A percentile compares a stretch with the other conserved stretches of the same genome.
Evolutionary conservation across 1,284 basidiomycete species (phyloP).

Genomic region (Sphaerobolus stellatus): DNA sequence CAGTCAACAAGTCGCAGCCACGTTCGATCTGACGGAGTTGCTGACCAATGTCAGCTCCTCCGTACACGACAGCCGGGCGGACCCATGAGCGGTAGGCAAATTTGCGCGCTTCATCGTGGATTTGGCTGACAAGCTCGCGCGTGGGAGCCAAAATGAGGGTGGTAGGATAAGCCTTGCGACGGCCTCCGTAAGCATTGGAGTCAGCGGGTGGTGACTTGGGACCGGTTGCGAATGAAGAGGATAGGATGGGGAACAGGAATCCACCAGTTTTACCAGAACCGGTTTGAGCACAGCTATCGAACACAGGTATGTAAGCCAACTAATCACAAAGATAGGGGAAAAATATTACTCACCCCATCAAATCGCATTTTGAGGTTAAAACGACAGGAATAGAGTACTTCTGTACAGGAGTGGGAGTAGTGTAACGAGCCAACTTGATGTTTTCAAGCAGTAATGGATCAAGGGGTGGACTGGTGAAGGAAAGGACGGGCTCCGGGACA

Average conservation of each 20-base stretch:
- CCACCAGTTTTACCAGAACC: conserved; percentile 99
- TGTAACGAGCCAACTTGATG: conserved; percentile 91
- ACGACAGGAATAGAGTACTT: conserved; percentile 99
- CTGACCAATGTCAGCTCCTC: conserved; percentile 95
- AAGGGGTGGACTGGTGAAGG: conserved; percentile 88
- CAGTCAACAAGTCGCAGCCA: conserved; percentile 95
- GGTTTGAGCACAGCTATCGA: conserved; percentile 58
- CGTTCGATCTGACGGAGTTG: conserved; percentile 95
- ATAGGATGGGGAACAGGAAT: conserved; percentile 99
- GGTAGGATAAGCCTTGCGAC: conserved; percentile 92
- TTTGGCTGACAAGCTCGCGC: conserved; percentile 98
- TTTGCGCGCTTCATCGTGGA: conserved; percentile 98
- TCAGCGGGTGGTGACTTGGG: conserved; percentile 70
- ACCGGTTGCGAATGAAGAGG: conserved; percentile 86
- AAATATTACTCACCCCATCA: conserved; percentile 77
- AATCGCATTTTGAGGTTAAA: conserved; percentile 66
- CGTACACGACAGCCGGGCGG: conserved; percentile 97
- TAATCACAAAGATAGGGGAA: conserved; percentile 13
- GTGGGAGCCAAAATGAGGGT: conserved; percentile 96
- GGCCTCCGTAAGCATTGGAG: conserved; percentile 47
- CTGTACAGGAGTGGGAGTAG: conserved; percentile 96
- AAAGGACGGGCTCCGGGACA: conserved; percentile 89
- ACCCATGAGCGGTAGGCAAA: conserved; percentile 99
- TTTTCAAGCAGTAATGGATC: conserved; percentile 95
- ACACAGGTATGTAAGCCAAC: conserved; percentile 10